phyloP scores from a whole-genome alignment of 2,329 filamentous ascomycete species.

The Pseudogymnoascus sp. region DNA sequence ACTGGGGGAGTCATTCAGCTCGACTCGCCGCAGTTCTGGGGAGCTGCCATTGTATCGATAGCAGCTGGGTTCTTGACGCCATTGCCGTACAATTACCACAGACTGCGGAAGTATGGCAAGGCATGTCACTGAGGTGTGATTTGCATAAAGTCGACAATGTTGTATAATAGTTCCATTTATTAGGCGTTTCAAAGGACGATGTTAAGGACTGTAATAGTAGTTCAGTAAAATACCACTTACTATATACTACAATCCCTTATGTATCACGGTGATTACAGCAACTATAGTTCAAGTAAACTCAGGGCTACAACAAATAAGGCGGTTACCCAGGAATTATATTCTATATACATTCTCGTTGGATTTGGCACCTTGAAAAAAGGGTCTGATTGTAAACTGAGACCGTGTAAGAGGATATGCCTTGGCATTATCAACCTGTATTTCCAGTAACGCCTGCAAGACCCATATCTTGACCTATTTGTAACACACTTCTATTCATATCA shows the following conservation, averaged over 20 bases:
- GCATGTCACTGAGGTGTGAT: slow-evolving; percentile 37
- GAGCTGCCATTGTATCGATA: slow-evolving; percentile 41
- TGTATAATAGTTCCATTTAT: neutral
- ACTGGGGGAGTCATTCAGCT: slow-evolving; percentile 46
- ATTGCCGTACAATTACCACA: slow-evolving; percentile 48
- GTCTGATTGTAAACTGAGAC: neutral
- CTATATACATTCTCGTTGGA: neutral
- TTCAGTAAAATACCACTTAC: neutral
- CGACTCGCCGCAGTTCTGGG: slow-evolving; percentile 45
- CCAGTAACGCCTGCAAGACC: neutral
- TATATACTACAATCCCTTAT: no score
- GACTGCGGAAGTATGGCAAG: slow-evolving; percentile 44
- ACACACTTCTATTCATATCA: slow-evolving; percentile 16
- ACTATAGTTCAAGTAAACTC: neutral
- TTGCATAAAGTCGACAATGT: neutral
- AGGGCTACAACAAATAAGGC: neutral
- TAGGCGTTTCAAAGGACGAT: neutral
- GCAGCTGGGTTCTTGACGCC: slow-evolving; percentile 43
- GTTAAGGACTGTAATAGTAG: neutral
- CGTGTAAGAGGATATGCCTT: neutral
- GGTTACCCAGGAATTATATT: neutral
- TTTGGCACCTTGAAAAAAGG: neutral
- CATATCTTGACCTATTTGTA: neutral
- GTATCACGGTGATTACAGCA: no score
- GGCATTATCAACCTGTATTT: slow-evolving; percentile 1